Conservation (phyloP, 805 yeast species). For the Groenewaldozyma tartarivorans region DNA sequence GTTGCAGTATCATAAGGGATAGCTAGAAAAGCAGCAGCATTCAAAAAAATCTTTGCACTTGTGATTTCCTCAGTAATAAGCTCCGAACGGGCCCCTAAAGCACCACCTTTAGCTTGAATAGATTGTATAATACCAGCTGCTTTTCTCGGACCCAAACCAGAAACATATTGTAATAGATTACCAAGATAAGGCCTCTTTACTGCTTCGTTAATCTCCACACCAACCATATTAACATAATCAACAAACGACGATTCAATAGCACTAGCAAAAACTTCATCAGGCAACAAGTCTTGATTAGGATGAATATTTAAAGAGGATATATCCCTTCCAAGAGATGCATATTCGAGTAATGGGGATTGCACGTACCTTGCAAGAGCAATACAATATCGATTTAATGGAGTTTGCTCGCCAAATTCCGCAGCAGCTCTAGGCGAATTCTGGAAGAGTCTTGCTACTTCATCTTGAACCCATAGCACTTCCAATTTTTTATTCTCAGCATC, state of each 20-base stretch:
- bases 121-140: conserved; percentile 79
- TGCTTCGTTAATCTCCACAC: conserved; percentile 89
- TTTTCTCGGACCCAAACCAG: conserved; percentile 95
- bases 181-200: conserved; percentile 67
- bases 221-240: conserved; percentile 83
- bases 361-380: conserved; percentile 84
- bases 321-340: conserved; percentile 70
- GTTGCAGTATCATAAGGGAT: conserved; percentile 61
- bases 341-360: conserved; percentile 89
- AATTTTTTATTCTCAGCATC: conserved; percentile 33
- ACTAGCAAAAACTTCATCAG: conserved; percentile 50
- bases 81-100: conserved; percentile 61
- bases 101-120: conserved; percentile 60
- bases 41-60: conserved; percentile 74
- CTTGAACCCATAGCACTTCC: conserved; percentile 74
- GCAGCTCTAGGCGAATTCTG: conserved; percentile 70
- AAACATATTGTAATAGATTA: conserved; percentile 60
- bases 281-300: conserved; percentile 62
- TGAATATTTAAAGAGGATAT: conserved; percentile 52
- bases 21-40: conserved; percentile 82
- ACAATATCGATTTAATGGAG: conserved; percentile 72
- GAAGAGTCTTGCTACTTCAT: conserved; percentile 85
- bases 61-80: conserved; percentile 72
- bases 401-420: conserved; percentile 74
- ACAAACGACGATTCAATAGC: conserved; percentile 77